Evolutionary conservation across 2,329 filamentous ascomycete species (phyloP).

Genomic region (Hypoxylon sp.): DNA sequence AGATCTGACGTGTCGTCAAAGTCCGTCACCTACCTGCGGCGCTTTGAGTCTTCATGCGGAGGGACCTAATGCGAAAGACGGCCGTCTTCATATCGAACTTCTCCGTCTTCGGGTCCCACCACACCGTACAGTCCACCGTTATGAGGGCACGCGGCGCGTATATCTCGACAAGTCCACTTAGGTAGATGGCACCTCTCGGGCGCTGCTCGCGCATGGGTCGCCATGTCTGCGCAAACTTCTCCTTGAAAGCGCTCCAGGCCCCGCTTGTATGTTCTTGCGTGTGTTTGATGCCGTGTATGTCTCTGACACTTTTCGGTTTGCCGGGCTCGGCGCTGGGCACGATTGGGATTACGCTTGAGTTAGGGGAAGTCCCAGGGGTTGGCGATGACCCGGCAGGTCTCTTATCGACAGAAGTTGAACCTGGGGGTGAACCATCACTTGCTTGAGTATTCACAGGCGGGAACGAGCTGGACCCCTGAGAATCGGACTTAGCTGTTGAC

Average conservation of each 20-base stretch:
- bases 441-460: conserved; percentile 37
- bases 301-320: conserved; percentile 39
- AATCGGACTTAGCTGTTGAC: conserved; percentile 29
- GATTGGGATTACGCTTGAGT: conserved; percentile 32
- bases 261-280: conserved; percentile 46
- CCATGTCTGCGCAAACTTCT: conserved; percentile 61
- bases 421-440: conserved; percentile 40
- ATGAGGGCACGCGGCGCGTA: conserved; percentile 60
- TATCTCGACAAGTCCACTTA: conserved; percentile 68
- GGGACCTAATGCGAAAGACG: conserved; percentile 20
- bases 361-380: conserved; percentile 33
- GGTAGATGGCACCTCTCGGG: conserved; percentile 62
- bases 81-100: conserved; percentile 53
- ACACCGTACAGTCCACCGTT: conserved; percentile 63
- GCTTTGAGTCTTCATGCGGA: conserved; percentile 38
- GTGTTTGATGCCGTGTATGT: conserved; percentile 50
- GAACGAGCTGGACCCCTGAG: conserved; percentile 29
- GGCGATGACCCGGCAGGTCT: conserved; percentile 38
- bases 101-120: conserved; percentile 67
- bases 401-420: conserved; percentile 41
- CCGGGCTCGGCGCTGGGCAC: conserved; percentile 26
- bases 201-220: conserved; percentile 57
- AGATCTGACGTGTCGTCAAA: not conserved
- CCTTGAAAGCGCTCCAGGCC: conserved; percentile 51
- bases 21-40: conserved; percentile 29